Base-by-base conservation (phyloP, 2,329 filamentous ascomycete species). In the Paecilomyces sp. region DNA sequence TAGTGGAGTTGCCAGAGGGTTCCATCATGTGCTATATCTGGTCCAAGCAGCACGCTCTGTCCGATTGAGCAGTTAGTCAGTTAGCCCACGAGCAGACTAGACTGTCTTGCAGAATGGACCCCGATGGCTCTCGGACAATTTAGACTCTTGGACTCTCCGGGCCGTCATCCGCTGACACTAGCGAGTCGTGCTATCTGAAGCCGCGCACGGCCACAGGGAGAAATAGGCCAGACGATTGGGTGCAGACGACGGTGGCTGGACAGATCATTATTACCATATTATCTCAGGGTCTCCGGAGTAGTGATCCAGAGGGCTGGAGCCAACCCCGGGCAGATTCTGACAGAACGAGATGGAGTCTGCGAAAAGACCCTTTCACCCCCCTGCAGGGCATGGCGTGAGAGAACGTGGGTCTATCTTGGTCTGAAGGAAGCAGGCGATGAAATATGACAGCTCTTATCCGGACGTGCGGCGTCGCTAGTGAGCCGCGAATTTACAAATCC, bases 391-490 rank as follows among this genome's bases (percentile, higher is more conserved):
- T 47, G 41, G 51, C 24, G 13, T 53, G 24, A 5, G 51, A 30
- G 51, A 53, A 53, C 51, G 51, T 53, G 51, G 51, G 51, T 47
- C 36, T 47, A 47, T 47, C 36, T 47, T 47, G 36, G 36, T 55
- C 54, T 31, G 54, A 18, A 30, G 31, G 31, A 12, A 33, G 31
- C 31, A 33, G 25, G 54, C 36, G 13, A 56, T 22, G 55, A 33
- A 62, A 62, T 62, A 60, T 62, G 60, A 62, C 54, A 62, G 58
- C 60, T 62, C 60, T 50, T 47, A 53, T 53, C 51, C 22, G n/a
- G 51, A 6, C 18, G 51, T 22, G 51, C 18, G 51, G 51, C 28
- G 51, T 53, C 22, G 25, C 18, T 12, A 30, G 51, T 30, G 24
- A 30, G n/a, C 51, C 51, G 28, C 51, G 13, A 9, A 18, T 25